Evolutionary conservation across 2,329 filamentous ascomycete species (phyloP).

Genomic region (Botryosphaeria dothidea): DNA sequence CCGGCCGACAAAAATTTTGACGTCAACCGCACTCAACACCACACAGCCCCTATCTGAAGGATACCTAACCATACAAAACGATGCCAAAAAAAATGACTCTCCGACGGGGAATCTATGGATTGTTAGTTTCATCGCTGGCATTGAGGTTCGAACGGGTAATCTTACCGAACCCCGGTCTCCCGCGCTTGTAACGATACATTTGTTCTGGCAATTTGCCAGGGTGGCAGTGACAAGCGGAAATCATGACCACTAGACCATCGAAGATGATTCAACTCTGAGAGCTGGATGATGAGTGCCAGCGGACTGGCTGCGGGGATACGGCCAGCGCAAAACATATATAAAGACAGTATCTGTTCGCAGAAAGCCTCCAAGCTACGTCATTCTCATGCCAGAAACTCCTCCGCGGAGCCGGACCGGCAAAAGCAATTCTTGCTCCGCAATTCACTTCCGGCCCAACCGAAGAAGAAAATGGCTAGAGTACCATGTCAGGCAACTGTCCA

Average conservation of each 20-base stretch:
- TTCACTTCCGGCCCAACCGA: background rate
- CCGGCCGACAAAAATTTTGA: too few relatives aligned
- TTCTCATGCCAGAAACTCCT: background rate
- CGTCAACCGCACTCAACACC: too few relatives aligned
- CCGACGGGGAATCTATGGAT: background rate
- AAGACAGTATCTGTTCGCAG: too few relatives aligned
- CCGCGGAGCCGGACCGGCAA: background rate
- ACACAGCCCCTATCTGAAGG: background rate
- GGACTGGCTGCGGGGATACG: background rate
- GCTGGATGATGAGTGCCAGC: background rate
- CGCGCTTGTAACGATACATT: background rate
- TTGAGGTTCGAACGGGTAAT: background rate
- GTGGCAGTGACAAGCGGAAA: constrained; percentile 1
- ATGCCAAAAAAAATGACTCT: background rate
- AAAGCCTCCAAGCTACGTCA: background rate
- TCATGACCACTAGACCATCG: background rate
- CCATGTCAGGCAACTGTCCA: background rate
- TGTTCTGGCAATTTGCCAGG: too few relatives aligned
- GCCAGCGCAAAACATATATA: too few relatives aligned
- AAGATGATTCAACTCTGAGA: background rate
- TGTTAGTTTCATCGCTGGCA: too few relatives aligned
- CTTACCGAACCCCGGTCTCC: constrained; percentile 3
- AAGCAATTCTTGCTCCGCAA: background rate
- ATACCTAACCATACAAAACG: too few relatives aligned
- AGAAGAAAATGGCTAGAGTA: background rate